These are phyloP conservation scores for Theileria equi DNA, from an alignment of 169 alveolate species.

Conservation along the genomic window DNA sequence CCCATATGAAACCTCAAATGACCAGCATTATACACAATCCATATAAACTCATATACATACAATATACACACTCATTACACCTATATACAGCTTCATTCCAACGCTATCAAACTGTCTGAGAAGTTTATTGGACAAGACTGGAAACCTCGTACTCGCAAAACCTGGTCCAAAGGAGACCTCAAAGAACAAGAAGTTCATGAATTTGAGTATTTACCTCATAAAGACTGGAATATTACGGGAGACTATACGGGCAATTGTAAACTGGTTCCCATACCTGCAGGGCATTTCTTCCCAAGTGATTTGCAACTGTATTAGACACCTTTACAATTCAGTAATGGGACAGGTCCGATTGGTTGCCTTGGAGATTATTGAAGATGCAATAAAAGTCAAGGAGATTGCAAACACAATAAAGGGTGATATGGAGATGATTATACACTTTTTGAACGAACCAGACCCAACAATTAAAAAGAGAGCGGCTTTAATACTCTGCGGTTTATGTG, in stretches of 20 bases:
- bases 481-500: conserved; percentile 86
- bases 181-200: neutral
- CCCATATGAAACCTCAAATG: too few species aligned
- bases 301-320: conserved; percentile 12
- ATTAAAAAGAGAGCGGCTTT: conserved; percentile 65
- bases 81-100: conserved; percentile 7
- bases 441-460: conserved; percentile 30
- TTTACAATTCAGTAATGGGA: conserved; percentile 27
- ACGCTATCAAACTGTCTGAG: conserved; percentile 16
- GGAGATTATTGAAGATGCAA: conserved; percentile 32
- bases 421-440: conserved; percentile 35
- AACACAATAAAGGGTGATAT: conserved; percentile 25
- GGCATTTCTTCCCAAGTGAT: conserved; percentile 13
- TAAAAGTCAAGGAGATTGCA: neutral
- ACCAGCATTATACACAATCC: too few species aligned
- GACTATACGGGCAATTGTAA: conserved; percentile 40
- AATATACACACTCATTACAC: too few species aligned
- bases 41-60: too few species aligned
- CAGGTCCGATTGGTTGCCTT: conserved; percentile 34
- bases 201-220: conserved; percentile 15
- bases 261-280: conserved; percentile 32
- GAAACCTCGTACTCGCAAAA: neutral
- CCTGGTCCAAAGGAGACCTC: neutral
- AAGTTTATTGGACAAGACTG: conserved; percentile 18
- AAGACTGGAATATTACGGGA: conserved; percentile 36